Percentiles rank a stretch among this genome's conserved stretches.
phyloP scores from a whole-genome alignment of 2,329 filamentous ascomycete species.

The Botrytis fragariae region DNA sequence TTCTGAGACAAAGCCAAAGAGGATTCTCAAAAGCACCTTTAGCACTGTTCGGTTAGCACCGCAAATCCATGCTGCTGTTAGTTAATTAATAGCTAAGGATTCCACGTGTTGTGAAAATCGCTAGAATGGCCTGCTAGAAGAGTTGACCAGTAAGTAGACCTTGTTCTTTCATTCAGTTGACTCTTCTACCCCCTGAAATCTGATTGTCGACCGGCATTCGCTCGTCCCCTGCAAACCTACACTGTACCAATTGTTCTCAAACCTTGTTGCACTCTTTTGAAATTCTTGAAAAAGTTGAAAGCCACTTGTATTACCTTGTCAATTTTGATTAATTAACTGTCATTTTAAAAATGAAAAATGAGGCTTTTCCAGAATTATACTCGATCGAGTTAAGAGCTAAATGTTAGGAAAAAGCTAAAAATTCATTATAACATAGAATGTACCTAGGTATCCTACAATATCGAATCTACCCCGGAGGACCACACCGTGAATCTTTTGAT shows the following conservation, averaged over 20 bases:
- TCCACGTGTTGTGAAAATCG: constrained; percentile 10
- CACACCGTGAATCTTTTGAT: constrained; percentile 17
- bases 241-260: not conserved
- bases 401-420: constrained; percentile 1
- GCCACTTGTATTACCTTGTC: constrained; percentile 1
- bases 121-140: not conserved
- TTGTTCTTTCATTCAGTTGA: not conserved
- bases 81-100: constrained; percentile 3
- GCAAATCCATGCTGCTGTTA: constrained; percentile 5
- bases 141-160: not conserved
- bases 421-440: not conserved
- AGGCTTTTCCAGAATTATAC: constrained; percentile 10
- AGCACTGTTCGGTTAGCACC: constrained; percentile 5
- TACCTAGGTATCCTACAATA: constrained; percentile 11
- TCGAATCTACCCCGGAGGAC: constrained; percentile 24
- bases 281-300: not conserved
- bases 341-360: constrained; percentile 8
- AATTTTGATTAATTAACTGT: constrained; percentile 12
- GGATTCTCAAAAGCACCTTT: not conserved
- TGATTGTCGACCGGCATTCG: constrained; percentile 9
- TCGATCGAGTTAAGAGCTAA: constrained; percentile 11
- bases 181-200: constrained; percentile 1
- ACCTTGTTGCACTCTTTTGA: not conserved
- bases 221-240: not conserved
- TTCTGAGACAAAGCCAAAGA: constrained; percentile 14